Percentiles rank a stretch among this genome's conserved stretches.
Conservation (phyloP, 164 flowering plant species). For the Sedum album region DNA sequence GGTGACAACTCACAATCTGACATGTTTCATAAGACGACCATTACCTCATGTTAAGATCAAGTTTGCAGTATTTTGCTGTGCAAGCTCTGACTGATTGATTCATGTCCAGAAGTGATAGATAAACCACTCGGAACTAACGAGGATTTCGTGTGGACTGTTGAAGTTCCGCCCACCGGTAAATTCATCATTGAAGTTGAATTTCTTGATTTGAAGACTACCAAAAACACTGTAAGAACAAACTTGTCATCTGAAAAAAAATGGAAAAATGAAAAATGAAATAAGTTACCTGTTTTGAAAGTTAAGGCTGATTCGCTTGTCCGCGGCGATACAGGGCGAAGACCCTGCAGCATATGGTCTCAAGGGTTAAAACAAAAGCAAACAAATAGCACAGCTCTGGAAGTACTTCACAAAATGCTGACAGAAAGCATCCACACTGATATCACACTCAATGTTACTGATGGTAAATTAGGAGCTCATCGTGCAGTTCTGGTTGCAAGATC, state of each 20-base stretch:
- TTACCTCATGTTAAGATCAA: not conserved
- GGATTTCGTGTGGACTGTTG: constrained; percentile 79
- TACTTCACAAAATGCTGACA: constrained; percentile 68
- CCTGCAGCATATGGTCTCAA: constrained; percentile 71
- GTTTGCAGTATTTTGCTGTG: not conserved
- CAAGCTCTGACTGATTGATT: not conserved
- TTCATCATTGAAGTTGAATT: constrained; percentile 85
- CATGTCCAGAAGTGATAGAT: constrained; percentile 56
- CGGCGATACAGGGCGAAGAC: constrained; percentile 57
- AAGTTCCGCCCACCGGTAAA: constrained; percentile 72
- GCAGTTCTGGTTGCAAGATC: constrained; percentile 80
- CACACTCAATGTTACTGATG: constrained; percentile 62
- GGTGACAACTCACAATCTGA: too few species aligned
- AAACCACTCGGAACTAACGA: constrained; percentile 66
- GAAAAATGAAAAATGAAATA: not conserved
- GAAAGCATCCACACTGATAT: constrained; percentile 85
- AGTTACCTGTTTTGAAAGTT: not conserved
- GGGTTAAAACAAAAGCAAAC: constrained; percentile 31
- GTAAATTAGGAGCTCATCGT: constrained; percentile 71
- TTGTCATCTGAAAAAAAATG: not conserved
- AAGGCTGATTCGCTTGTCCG: not conserved
- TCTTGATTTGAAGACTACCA: constrained; percentile 64
- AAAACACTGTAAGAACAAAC: constrained; percentile 37
- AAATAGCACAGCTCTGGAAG: constrained; percentile 38
- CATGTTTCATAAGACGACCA: too few species aligned